Evolutionary conservation across 306 rosid species (phyloP).

Genomic region (Rubus idaeus): DNA sequence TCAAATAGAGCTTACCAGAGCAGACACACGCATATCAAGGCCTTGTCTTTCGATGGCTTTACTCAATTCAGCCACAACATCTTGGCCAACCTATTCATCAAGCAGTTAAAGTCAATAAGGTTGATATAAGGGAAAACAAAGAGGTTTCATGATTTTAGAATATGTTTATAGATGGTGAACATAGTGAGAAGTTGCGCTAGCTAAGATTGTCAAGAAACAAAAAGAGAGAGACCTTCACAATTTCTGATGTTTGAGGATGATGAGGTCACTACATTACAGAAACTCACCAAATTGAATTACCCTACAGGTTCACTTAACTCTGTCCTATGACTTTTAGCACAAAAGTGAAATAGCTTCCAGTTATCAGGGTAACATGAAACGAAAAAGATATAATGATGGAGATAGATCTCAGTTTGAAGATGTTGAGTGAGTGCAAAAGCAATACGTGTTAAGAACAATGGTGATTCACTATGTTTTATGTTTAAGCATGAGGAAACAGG

Average conservation of each 20-base stretch:
- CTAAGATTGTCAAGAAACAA: background rate
- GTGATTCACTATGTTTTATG: background rate
- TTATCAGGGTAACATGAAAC: background rate
- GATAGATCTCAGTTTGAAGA: background rate
- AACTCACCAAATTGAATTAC: background rate
- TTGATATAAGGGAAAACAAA: background rate
- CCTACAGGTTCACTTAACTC: background rate
- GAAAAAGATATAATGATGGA: background rate
- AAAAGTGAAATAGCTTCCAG: background rate
- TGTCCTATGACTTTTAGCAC: background rate
- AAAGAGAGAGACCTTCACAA: background rate
- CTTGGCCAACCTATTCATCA: constrained; percentile 79
- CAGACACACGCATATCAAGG: constrained; percentile 86
- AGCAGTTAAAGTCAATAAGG: constrained; percentile 5
- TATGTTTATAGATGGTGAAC: background rate
- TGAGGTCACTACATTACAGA: background rate
- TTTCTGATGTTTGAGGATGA: background rate
- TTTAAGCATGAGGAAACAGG: background rate
- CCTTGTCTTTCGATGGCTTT: constrained; percentile 72
- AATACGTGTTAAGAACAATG: background rate
- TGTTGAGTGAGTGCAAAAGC: background rate
- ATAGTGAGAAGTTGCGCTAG: background rate
- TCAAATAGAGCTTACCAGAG: constrained; percentile 48
- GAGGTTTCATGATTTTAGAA: background rate
- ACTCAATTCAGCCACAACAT: constrained; percentile 78